A percentile compares a stretch with the other conserved stretches of the same genome.
Evolutionary conservation across 73 alveolate species (phyloP).

Genomic region (Paramecium tetraurelia): DNA sequence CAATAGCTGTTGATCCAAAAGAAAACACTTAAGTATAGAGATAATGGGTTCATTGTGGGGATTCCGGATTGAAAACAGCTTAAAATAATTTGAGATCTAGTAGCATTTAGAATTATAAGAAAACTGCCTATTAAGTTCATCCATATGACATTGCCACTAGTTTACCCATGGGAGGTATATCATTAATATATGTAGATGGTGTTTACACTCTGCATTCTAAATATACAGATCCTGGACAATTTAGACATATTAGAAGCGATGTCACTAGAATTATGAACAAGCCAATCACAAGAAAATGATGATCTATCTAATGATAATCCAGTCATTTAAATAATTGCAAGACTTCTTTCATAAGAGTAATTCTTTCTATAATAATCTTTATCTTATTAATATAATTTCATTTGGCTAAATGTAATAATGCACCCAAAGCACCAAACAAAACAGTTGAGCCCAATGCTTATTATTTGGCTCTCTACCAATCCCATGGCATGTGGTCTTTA

Average conservation of each 20-base stretch:
- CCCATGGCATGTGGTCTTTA: slow-evolving; percentile 10
- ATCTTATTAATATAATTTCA: background rate
- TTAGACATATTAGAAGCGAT: slow-evolving; percentile 26
- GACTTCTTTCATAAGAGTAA: background rate
- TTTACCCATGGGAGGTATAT: background rate
- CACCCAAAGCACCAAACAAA: background rate
- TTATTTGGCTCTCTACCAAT: slow-evolving; percentile 8
- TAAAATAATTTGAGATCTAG: background rate
- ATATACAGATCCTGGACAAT: slow-evolving; percentile 14
- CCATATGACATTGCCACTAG: slow-evolving; percentile 17
- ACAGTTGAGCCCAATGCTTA: slow-evolving; percentile 12
- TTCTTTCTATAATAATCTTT: background rate
- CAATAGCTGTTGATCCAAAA: slow-evolving; percentile 8
- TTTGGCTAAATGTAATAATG: background rate
- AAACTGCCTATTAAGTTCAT: background rate
- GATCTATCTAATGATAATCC: background rate
- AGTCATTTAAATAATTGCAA: background rate
- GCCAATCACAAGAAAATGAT: slow-evolving; percentile 42
- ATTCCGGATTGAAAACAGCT: background rate
- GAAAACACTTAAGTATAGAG: slow-evolving; percentile 1
- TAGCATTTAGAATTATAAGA: background rate
- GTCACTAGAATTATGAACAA: slow-evolving; percentile 25
- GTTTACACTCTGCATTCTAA: slow-evolving; percentile 29
- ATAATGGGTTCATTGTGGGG: slow-evolving; percentile 17
- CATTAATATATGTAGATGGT: background rate